Base-by-base conservation (phyloP, 208 protist species). In the Tritrichomonas foetus region DNA sequence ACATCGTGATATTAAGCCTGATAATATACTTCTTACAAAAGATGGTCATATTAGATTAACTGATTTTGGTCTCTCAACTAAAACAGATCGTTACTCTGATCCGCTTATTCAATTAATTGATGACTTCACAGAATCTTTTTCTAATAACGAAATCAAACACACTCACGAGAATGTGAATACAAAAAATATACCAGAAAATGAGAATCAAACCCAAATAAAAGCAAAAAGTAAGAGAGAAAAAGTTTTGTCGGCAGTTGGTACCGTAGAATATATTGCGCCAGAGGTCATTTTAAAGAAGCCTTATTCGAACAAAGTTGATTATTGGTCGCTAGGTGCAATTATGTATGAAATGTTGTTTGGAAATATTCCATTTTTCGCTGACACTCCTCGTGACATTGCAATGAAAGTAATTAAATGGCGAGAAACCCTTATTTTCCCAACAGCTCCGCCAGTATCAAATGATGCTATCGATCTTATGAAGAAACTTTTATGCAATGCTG, bases 281-380 rank as follows among this genome's bases (percentile, higher is more conserved):
- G 96, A 97, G 53, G 94, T 97, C 39, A 74, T 97, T 11, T 93
- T 95, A 75, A 94, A 95, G 27, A 33, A 94, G 49, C 94, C 95
- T 66, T 96, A 97, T 69, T 95, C 95, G 41, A 95, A 95, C 53
- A 96, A 94, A 39, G 96, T 97, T 3, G 96, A 97, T 94, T 97
- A 95, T 95, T 97, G 96, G 96, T 95, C 89, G 47, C 94, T 97
- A 20, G 96, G 96, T 47, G 96, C 96, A 8, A 94, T 97, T 8
- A 80, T 97, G 69, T 97, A 95, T 94, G 96, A 97, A 74, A 97
- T 97, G 96, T 75, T 97, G 30, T 96, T 95, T 41, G 96, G 96
- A 53, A 66, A 36, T 47, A 13, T 66, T 11, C 93, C 93, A 33
- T 94, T 94, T 41, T n/a, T 36, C 0, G 80, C 80, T 8, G 44